A percentile compares a stretch with the other conserved stretches of the same genome.
Conservation (phyloP, 108 stramenopile species). For the Discostella stelligeroides region DNA sequence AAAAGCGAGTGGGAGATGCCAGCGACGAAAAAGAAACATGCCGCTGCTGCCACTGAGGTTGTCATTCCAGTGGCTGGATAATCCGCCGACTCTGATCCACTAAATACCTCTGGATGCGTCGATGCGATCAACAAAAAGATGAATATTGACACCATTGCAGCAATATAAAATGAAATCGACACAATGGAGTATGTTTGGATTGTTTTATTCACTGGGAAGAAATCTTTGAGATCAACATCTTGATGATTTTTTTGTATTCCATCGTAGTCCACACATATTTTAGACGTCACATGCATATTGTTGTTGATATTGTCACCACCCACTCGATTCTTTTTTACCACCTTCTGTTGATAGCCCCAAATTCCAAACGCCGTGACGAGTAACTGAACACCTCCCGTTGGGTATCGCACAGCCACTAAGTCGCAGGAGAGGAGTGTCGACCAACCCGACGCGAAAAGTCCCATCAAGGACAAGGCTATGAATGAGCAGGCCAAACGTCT, state of each 20-base stretch:
- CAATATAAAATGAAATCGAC: constrained; percentile 12
- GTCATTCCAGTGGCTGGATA: constrained; percentile 19
- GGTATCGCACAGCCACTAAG: constrained; percentile 23
- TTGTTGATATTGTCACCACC: not conserved
- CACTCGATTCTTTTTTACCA: not conserved
- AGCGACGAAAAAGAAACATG: constrained; percentile 3
- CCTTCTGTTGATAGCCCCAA: constrained; percentile 21
- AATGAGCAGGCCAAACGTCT: constrained; percentile 4
- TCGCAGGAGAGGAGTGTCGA: constrained; percentile 19
- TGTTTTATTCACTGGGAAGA: constrained; percentile 24
- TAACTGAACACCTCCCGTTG: constrained; percentile 18
- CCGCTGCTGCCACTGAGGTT: constrained; percentile 13
- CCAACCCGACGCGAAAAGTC: constrained; percentile 23
- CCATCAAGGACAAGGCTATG: constrained; percentile 14
- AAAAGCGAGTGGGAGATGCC: constrained; percentile 16
- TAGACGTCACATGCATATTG: not conserved
- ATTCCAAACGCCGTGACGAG: constrained; percentile 31
- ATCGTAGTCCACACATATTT: constrained; percentile 14
- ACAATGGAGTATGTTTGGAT: constrained; percentile 17
- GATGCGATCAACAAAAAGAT: constrained; percentile 2
- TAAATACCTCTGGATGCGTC: constrained; percentile 14
- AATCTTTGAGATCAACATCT: constrained; percentile 16
- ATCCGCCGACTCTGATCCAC: not conserved
- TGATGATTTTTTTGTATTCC: not conserved
- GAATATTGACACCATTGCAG: constrained; percentile 20